phyloP scores from a whole-genome alignment of 2,329 filamentous ascomycete species.

The Plectosphaerella sp. region DNA sequence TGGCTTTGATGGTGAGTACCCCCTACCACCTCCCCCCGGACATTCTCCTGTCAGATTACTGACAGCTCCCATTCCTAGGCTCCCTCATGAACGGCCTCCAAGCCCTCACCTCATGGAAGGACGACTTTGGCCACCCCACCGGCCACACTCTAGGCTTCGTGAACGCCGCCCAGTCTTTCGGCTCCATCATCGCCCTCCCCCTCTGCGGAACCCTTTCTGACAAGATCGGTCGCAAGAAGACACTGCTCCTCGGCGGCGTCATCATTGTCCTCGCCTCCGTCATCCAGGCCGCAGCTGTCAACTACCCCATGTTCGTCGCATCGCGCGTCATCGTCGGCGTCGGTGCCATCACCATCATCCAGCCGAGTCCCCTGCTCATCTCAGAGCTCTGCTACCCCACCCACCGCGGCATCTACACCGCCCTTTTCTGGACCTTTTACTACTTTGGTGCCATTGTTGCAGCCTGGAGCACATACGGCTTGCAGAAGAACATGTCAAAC shows the following conservation, averaged over 20 bases:
- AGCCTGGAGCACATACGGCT: constrained; percentile 13
- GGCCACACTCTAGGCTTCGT: constrained; percentile 29
- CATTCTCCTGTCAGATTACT: neutral
- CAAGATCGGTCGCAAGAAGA: constrained; percentile 30
- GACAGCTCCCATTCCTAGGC: constrained; percentile 12
- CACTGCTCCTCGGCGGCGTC: constrained; percentile 27
- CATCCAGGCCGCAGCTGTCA: constrained; percentile 29
- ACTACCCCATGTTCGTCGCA: constrained; percentile 27
- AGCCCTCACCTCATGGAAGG: constrained; percentile 26
- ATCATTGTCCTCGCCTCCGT: constrained; percentile 28
- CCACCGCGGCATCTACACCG: constrained; percentile 26
- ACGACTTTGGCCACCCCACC: constrained; percentile 22
- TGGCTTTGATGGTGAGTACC: constrained; percentile 5
- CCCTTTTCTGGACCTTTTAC: constrained; percentile 28
- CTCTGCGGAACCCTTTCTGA: constrained; percentile 32
- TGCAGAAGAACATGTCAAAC: constrained; percentile 1
- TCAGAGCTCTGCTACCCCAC: constrained; percentile 28
- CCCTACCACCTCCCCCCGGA: no score
- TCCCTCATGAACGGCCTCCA: constrained; percentile 36
- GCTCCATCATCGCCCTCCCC: constrained; percentile 35
- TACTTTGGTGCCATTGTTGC: constrained; percentile 18
- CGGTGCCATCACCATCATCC: constrained; percentile 33
- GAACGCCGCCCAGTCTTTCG: constrained; percentile 37
- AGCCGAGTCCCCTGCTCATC: constrained; percentile 28
- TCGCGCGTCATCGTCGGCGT: constrained; percentile 26